A percentile compares a stretch with the other conserved stretches of the same genome.
phyloP scores from a whole-genome alignment of 306 rosid genomes.

The Cicer cuneatum region DNA sequence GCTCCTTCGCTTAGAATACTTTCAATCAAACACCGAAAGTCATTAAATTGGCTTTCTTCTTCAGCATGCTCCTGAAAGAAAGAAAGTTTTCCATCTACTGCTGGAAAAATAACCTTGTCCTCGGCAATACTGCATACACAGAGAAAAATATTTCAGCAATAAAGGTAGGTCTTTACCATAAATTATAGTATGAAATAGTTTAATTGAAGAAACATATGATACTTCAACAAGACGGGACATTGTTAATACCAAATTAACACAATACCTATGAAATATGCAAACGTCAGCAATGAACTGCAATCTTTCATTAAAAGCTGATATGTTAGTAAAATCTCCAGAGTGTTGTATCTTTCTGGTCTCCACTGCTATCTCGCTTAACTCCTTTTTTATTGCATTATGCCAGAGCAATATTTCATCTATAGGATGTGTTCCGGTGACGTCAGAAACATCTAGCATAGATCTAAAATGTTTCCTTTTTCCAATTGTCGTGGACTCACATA shows the following conservation, averaged over 20 bases:
- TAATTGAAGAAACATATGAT: constrained; percentile 34
- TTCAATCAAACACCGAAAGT: constrained; percentile 89
- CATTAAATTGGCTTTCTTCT: constrained; percentile 96
- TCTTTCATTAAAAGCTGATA: constrained; percentile 83
- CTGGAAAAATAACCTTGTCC: constrained; percentile 98
- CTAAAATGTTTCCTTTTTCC: constrained; percentile 86
- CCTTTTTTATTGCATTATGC: constrained; percentile 95
- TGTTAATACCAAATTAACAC: constrained; percentile 36
- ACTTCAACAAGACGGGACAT: constrained; percentile 32
- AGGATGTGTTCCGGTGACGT: constrained; percentile 67
- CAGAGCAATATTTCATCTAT: constrained; percentile 93
- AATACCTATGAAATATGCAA: constrained; percentile 97
- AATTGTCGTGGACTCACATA: constrained; percentile 61
- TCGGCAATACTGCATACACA: constrained; percentile 88
- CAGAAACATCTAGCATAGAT: constrained; percentile 61
- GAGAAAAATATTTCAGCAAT: constrained; percentile 41
- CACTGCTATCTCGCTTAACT: constrained; percentile 76
- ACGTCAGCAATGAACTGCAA: constrained; percentile 92
- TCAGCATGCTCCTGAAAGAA: constrained; percentile 96
- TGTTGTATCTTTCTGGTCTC: constrained; percentile 61
- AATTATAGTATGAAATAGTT: constrained; percentile 18
- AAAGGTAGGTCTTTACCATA: constrained; percentile 25
- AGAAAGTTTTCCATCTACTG: constrained; percentile 89
- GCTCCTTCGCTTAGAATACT: constrained; percentile 92
- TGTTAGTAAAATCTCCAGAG: constrained; percentile 78